These are phyloP conservation scores for Populus trichocarpa DNA, from an alignment of 441 rosid species.

Conservation along the genomic window DNA sequence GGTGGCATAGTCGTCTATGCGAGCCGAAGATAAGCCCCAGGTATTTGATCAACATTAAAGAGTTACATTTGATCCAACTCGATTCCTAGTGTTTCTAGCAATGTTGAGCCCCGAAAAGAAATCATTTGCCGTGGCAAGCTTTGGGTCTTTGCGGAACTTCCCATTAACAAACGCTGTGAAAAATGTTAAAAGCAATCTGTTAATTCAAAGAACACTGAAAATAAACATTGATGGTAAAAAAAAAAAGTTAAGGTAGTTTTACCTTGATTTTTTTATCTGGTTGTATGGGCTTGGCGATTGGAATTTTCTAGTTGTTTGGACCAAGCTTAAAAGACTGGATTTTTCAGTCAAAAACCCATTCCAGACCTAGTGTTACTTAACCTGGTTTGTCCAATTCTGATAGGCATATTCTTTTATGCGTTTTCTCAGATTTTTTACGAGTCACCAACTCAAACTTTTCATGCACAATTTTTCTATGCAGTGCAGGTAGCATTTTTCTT, in stretches of 20 bases:
- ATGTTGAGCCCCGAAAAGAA: constrained; percentile 22
- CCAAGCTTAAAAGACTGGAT: too few species aligned
- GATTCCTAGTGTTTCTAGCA: constrained; percentile 19
- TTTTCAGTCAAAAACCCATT: too few species aligned
- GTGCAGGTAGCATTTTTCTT: too few species aligned
- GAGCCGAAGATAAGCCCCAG: constrained; percentile 32
- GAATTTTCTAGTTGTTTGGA: too few species aligned
- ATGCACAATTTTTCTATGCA: too few species aligned
- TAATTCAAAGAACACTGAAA: neutral
- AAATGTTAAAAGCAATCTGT: neutral
- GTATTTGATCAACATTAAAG: constrained; percentile 16
- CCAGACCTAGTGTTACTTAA: too few species aligned
- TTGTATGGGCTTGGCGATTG: too few species aligned
- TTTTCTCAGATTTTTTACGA: too few species aligned
- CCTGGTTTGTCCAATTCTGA: too few species aligned
- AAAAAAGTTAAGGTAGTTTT: neutral
- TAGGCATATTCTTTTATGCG: too few species aligned
- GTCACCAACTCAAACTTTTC: too few species aligned
- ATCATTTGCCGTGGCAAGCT: constrained; percentile 13
- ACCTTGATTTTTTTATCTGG: too few species aligned
- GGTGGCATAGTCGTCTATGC: constrained; percentile 22
- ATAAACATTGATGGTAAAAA: neutral
- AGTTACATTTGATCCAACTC: constrained; percentile 22
- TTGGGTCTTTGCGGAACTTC: constrained; percentile 28
- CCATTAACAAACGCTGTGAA: constrained; percentile 24